Evolutionary conservation across 495 filamentous ascomycete species (phyloP), one percentile per base, ranked within the genome.

Genomic region (Xylaria grammica): DNA sequence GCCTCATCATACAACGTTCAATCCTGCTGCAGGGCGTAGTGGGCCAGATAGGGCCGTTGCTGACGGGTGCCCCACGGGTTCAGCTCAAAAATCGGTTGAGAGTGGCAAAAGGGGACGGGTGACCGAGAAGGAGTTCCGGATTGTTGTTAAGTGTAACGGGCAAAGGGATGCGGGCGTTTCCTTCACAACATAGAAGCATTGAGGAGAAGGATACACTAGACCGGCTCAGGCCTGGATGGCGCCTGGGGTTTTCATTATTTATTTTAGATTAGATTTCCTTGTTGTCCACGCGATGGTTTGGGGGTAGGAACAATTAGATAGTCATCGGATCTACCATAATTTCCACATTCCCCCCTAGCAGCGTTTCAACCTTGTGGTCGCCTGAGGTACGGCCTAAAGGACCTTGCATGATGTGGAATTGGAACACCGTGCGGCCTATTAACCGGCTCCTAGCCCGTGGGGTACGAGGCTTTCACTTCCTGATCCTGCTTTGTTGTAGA

Each of bases 21-120:
- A 9, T n/a, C 38, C 19, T 15, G 7, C 7, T 44, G 5, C 27
- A 36, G 1, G 19, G 24, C 10, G 36, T 13, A 29, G 56, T 46
- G 56, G 26, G 29, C 24, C 27, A 17, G 20, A 15, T 8, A 59
- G 8, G 36, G 24, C 38, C n/a, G 17, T 15, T 57, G 45, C 58
- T 40, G 34, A 61, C 46, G 40, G 20, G 2, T 17, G 8, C 20
- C 7, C 49, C 48, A 22, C 26, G 24, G 17, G 3, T 22, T 45
- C 26, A 2, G 11, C 9, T 5, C 4, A 36, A 9, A 4, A 34
- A 2, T 42, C 32, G 46, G 44, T 52, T 30, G 15, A 11, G 4
- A n/a, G 44, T 60, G 58, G 58, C 45, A 17, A 60, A 49, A 11
- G 29, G 8, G 59, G 52, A 40, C 11, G 11, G 57, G 40, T 50